phyloP scores from a whole-genome alignment of 1,139 yeast genomes.

The Nakaseomyces kungkrabaensis region DNA sequence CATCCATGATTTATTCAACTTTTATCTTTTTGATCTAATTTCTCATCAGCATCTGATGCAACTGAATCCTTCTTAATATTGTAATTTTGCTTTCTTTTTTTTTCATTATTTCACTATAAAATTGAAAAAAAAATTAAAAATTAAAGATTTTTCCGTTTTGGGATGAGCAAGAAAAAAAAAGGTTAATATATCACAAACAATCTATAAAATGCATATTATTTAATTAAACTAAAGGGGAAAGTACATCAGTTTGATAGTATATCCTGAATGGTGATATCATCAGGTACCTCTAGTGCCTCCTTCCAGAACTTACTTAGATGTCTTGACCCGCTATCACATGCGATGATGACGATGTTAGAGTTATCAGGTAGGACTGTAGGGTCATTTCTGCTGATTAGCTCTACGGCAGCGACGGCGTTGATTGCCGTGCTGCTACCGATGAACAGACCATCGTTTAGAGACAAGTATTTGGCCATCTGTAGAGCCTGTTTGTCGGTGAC shows the following conservation, averaged over 20 bases:
- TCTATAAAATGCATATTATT: neutral
- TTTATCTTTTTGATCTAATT: neutral
- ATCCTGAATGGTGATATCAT: conserved; percentile 28
- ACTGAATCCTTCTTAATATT: neutral
- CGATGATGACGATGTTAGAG: conserved; percentile 68
- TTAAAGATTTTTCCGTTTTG: conserved; percentile 1
- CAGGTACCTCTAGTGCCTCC: conserved; percentile 34
- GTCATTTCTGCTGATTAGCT: conserved; percentile 41
- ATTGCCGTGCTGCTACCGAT: conserved; percentile 89
- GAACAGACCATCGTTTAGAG: conserved; percentile 78
- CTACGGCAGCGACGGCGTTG: conserved; percentile 82
- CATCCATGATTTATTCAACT: neutral
- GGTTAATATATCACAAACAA: neutral
- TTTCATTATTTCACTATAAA: too few relatives aligned
- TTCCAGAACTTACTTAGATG: conserved; percentile 93
- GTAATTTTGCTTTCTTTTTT: neutral
- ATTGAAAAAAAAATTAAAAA: neutral
- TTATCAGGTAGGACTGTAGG: conserved; percentile 39
- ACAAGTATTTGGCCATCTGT: conserved; percentile 76
- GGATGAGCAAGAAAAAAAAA: neutral
- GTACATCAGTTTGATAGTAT: conserved; percentile 7
- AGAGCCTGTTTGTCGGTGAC: conserved; percentile 75
- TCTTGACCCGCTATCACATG: conserved; percentile 87
- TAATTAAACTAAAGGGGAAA: too few relatives aligned
- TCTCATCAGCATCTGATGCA: too few relatives aligned